These are phyloP conservation scores for Porpolomopsis calyptriformis DNA, from an alignment of 768 basidiomycete genomes.

Conservation along the genomic window DNA sequence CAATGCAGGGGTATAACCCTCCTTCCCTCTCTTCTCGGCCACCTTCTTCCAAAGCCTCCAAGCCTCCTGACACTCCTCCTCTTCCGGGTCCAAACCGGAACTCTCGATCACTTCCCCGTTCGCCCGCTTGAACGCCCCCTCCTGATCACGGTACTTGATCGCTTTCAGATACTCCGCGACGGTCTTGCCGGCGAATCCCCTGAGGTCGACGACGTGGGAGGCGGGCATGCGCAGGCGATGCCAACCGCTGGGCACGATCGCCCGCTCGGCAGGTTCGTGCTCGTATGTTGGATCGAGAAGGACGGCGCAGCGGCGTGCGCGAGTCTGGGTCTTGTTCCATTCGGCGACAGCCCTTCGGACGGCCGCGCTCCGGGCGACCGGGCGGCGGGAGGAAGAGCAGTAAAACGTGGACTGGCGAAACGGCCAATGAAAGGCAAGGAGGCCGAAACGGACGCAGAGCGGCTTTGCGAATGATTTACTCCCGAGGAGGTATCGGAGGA, in stretches of 20 bases:
- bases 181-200: background rate
- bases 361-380: background rate
- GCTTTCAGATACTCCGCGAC: background rate
- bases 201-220: constrained; percentile 1
- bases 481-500: background rate
- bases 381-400: background rate
- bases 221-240: background rate
- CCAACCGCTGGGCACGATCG: background rate
- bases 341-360: background rate
- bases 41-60: background rate
- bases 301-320: background rate
- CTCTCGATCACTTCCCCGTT: background rate
- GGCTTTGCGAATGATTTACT: background rate
- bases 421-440: background rate
- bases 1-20: background rate
- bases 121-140: background rate
- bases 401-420: background rate
- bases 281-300: background rate
- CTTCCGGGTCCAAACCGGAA: background rate
- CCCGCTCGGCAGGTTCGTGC: background rate
- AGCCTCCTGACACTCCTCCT: background rate
- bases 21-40: background rate
- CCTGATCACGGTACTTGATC: background rate
- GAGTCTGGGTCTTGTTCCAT: background rate
- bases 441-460: background rate